Base-by-base conservation (phyloP, 371 early-diverging fungal genomes). In the Umbelopsis sp. region DNA sequence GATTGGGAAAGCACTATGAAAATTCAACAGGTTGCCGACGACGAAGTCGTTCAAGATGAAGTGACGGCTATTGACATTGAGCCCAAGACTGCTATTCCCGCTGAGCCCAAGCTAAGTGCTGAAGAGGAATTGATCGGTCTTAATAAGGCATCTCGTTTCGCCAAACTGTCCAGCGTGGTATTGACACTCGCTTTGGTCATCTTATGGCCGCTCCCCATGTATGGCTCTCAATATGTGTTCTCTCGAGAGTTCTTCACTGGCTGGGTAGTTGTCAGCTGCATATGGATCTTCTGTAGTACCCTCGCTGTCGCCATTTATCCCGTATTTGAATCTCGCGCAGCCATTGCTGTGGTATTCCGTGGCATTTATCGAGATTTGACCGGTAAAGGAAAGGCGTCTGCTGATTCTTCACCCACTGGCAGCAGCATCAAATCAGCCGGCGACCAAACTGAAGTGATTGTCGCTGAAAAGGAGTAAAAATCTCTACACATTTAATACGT, bases 141-240 rank as follows among this genome's bases (percentile, higher is more conserved):
- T 70, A 46, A 35, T 14, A 78, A 76, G 45, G 74, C 78, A 4
- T 73, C 80, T 5, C 66, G 71, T 4, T 80, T 75, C 65, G 74
- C 77, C 4, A 76, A 78, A 57, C 65, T 74, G 2, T 70, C 74
- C 4, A 78, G 88, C 57, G 68, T 85, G 0, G 53, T 72, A 7
- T 48, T 91, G 29, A 86, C 91, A 0, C 62, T 91, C 3, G 68
- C 80, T 8, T 66, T 91, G 38, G 81, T 90, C 68, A 51, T 91
- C 1, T 53, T 91, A 14, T 91, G 91, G 91, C 91, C 91, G 0
- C 63, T 91, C 63, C 90, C 91, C 9, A 85, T 91, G 88, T 89
- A 86, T 74, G 76, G 79, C 12, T 84, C 87, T 0, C 75, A 77
- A 10, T 91, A 91, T 64, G 86, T 91, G 12, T 91, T 91, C 70